Evolutionary conservation across 139 green algal genomes (phyloP), one percentile per base, ranked within the genome.

Genomic region (Tetraselmis striata): DNA sequence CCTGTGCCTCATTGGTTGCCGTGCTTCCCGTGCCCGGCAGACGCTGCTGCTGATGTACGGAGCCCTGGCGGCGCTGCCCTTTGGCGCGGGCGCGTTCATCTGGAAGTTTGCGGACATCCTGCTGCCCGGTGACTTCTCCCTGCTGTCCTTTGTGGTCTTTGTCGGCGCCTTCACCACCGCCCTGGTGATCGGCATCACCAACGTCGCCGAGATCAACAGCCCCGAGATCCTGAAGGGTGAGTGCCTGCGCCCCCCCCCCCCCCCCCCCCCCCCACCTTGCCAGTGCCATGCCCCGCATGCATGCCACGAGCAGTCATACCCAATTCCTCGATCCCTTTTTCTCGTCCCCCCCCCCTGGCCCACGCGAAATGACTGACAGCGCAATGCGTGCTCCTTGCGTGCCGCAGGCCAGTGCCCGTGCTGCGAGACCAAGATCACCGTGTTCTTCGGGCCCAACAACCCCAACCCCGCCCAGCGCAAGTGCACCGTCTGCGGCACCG

Each of bases 331-430:
- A n/a, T n/a, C n/a, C n/a, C n/a, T n/a, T n/a, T n/a, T n/a, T n/a
- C n/a, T n/a, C n/a, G n/a, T n/a, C n/a, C n/a, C n/a, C n/a, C n/a
- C n/a, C n/a, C n/a, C n/a, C n/a, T n/a, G n/a, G n/a, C n/a, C n/a
- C n/a, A n/a, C n/a, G n/a, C n/a, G n/a, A n/a, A n/a, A n/a, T n/a
- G n/a, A n/a, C n/a, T n/a, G n/a, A n/a, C n/a, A n/a, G n/a, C n/a
- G n/a, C n/a, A n/a, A n/a, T n/a, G n/a, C n/a, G n/a, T n/a, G n/a
- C n/a, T n/a, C n/a, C n/a, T n/a, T n/a, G n/a, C n/a, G n/a, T n/a
- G n/a, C n/a, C n/a, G 79, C 22, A 1, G 83, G 83, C 83, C 24
- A 77, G 30, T 86, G 83, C 78, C 78, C 83, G 83, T 86, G 83
- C 83, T 86, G 83, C 79, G 83, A 86, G 79, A 81, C 67, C 18